Conservation (phyloP, 805 yeast genomes). For the Yamadazyma ubonensis region DNA sequence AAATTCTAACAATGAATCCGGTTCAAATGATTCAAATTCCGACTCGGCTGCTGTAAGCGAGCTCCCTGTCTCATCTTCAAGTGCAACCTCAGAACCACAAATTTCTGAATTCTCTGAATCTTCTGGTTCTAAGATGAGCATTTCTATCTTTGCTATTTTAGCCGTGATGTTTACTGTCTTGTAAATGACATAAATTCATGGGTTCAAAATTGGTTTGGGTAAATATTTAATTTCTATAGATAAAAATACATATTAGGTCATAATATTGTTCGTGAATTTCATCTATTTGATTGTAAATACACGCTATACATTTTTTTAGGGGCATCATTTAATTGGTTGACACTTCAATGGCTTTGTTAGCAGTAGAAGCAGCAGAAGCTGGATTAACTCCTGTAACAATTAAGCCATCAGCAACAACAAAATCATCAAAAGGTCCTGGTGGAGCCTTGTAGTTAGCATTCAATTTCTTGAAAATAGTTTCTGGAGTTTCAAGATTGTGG, state of each 20-base stretch:
- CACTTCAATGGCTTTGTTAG: conserved; percentile 22
- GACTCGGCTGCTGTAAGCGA: not conserved
- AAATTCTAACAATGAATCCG: no score
- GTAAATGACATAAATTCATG: not conserved
- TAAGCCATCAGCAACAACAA: conserved; percentile 53
- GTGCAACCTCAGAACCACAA: conserved; percentile 7
- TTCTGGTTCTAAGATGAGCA: conserved; percentile 7
- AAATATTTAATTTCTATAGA: conserved; percentile 1
- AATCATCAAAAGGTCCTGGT: conserved; percentile 51
- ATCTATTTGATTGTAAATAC: not conserved
- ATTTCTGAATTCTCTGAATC: conserved; percentile 8
- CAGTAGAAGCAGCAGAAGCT: conserved; percentile 51
- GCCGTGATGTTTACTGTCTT: conserved; percentile 5
- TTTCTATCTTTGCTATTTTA: conserved; percentile 9
- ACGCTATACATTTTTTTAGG: conserved; percentile 1
- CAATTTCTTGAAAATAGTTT: conserved; percentile 33
- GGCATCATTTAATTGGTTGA: not conserved
- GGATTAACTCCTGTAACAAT: conserved; percentile 69
- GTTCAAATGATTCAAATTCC: conserved; percentile 2
- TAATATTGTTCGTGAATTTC: not conserved
- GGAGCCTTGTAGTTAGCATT: conserved; percentile 50
- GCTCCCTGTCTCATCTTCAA: not conserved
- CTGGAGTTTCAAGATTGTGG: conserved; percentile 33
- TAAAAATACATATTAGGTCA: not conserved
- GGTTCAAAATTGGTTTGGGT: no score